Conservation (phyloP, 305 asterid genomes). For the Solanum hybrid region DNA sequence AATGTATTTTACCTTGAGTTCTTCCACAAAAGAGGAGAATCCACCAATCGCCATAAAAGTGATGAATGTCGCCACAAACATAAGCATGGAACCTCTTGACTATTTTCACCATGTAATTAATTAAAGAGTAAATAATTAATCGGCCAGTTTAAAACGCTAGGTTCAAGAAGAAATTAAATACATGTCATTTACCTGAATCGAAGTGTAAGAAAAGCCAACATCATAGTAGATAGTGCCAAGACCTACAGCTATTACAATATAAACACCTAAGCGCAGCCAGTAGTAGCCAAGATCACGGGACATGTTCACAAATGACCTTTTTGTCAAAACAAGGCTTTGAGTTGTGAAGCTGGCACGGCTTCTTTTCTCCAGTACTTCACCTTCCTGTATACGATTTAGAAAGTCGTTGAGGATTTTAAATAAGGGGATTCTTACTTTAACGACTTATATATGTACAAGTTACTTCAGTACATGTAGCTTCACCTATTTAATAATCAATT, state of each 20-base stretch:
- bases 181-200: constrained; percentile 37
- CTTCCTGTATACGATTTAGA: constrained; percentile 17
- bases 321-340: constrained; percentile 39
- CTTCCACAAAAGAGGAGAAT: constrained; percentile 60
- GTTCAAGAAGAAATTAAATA: background rate
- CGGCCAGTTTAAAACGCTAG: background rate
- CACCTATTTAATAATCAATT: background rate
- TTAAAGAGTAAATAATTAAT: background rate
- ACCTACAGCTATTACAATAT: constrained; percentile 37
- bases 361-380: constrained; percentile 20
- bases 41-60: constrained; percentile 69
- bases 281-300: constrained; percentile 55
- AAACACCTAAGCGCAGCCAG: constrained; percentile 55
- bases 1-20: constrained; percentile 32
- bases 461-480: background rate
- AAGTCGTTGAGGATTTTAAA: background rate
- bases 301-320: constrained; percentile 55
- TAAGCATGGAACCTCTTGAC: constrained; percentile 61
- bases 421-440: background rate
- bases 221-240: constrained; percentile 48
- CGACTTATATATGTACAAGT: background rate
- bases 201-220: constrained; percentile 25
- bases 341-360: constrained; percentile 16
- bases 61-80: constrained; percentile 45
- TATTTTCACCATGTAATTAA: background rate